phyloP scores from a whole-genome alignment of 495 filamentous ascomycete genomes.

The Aspergillus bertholletiae region DNA sequence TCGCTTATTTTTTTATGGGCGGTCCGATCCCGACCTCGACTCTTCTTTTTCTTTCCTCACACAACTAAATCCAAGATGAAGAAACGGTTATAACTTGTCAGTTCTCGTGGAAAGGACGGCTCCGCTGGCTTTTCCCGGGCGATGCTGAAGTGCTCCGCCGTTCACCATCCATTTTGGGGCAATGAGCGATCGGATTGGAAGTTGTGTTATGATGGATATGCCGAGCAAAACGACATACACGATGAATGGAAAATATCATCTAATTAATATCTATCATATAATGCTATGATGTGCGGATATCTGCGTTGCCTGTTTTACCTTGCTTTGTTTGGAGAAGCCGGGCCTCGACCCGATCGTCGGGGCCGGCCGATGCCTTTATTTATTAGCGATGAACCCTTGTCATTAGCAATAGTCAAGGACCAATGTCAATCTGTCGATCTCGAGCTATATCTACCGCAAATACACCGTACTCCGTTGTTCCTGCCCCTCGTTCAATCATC shows the following conservation, averaged over 20 bases:
- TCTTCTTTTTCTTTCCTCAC: slow-evolving; percentile 34
- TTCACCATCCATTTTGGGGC: slow-evolving; percentile 46
- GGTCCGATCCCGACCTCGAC: slow-evolving; percentile 1
- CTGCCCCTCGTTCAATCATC: too few species aligned
- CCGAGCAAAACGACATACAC: too few species aligned
- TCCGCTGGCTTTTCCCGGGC: slow-evolving; percentile 38
- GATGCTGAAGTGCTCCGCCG: slow-evolving; percentile 50
- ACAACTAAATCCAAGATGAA: slow-evolving; percentile 58
- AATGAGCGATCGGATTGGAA: slow-evolving; percentile 48
- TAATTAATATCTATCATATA: not conserved
- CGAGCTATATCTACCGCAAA: not conserved
- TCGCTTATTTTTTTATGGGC: slow-evolving; percentile 13
- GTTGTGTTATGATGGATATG: slow-evolving; percentile 24
- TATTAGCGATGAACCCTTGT: not conserved
- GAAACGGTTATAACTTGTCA: slow-evolving; percentile 44
- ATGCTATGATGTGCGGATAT: not conserved
- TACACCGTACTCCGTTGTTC: not conserved
- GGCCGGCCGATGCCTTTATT: not conserved
- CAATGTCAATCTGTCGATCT: not conserved
- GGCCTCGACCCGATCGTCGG: not conserved
- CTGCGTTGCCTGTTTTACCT: not conserved
- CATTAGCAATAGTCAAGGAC: not conserved
- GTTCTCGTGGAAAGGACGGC: slow-evolving; percentile 38
- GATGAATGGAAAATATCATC: not conserved
- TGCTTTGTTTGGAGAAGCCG: not conserved